A percentile compares a stretch with the other conserved stretches of the same genome.
These are phyloP conservation scores for Phytopythium boreale DNA, from an alignment of 352 stramenopile genomes.

Conservation along the genomic window DNA sequence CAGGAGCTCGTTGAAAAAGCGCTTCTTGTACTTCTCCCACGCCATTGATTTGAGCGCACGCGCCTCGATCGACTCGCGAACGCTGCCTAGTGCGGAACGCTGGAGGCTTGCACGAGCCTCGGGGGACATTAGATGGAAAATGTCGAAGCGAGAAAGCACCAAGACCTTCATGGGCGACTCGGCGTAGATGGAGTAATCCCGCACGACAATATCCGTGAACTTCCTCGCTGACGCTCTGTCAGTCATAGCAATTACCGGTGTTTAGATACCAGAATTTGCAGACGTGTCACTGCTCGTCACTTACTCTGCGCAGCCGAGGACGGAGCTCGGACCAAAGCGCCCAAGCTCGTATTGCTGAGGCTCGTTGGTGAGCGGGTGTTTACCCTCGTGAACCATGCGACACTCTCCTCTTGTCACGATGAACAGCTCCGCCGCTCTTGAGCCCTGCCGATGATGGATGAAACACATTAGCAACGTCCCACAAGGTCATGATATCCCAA, in stretches of 20 bases:
- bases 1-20: constrained; percentile 49
- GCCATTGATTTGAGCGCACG: constrained; percentile 71
- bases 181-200: constrained; percentile 73
- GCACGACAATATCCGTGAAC: constrained; percentile 80
- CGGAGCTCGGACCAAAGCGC: constrained; percentile 68
- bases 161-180: constrained; percentile 76
- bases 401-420: constrained; percentile 76
- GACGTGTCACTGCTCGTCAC: neutral
- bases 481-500: neutral
- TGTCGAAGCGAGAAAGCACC: constrained; percentile 80
- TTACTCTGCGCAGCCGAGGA: constrained; percentile 82
- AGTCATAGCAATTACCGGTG: neutral
- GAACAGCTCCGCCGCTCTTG: constrained; percentile 66
- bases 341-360: constrained; percentile 63
- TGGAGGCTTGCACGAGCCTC: constrained; percentile 68
- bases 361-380: constrained; percentile 64
- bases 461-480: neutral
- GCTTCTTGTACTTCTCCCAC: constrained; percentile 76
- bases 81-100: constrained; percentile 50
- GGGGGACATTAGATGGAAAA: constrained; percentile 78
- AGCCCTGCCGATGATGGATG: constrained; percentile 34
- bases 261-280: neutral
- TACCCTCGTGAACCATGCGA: constrained; percentile 70
- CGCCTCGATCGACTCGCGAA: constrained; percentile 63
- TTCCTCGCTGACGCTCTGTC: constrained; percentile 66